Percentiles rank a stretch among this genome's conserved stretches.
phyloP scores from a whole-genome alignment of 106 monocot species.

The Allium sativum region DNA sequence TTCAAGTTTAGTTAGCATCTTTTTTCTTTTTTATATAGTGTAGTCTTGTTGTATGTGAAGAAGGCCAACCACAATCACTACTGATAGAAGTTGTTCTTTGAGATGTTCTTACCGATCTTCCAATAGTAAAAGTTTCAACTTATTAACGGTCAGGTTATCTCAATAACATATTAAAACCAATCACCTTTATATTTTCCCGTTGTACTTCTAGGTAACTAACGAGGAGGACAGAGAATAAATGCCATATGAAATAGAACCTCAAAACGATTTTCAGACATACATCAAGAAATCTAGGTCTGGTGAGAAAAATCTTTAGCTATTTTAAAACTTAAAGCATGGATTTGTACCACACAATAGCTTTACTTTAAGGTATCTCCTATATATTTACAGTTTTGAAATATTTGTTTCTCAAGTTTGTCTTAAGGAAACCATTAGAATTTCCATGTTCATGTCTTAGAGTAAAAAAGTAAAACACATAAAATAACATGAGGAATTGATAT shows the following conservation, averaged over 20 bases:
- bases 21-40: conserved; percentile 30
- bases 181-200: neutral
- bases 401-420: too few species aligned
- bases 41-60: conserved; percentile 74
- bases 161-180: neutral
- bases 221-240: conserved; percentile 17
- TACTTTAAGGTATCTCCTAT: neutral
- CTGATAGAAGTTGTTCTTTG: conserved; percentile 65
- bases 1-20: too few species aligned
- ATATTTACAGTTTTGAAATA: too few species aligned
- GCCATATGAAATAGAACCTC: conserved; percentile 16
- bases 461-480: too few species aligned
- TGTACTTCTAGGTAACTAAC: conserved; percentile 15
- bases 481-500: too few species aligned
- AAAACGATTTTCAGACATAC: conserved; percentile 24
- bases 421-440: too few species aligned
- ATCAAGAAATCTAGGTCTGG: conserved; percentile 11
- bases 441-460: too few species aligned
- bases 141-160: neutral
- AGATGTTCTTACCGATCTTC: conserved; percentile 88
- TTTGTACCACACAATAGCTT: neutral
- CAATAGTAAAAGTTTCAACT: conserved; percentile 29
- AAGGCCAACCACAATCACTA: conserved; percentile 34
- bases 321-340: too few species aligned
- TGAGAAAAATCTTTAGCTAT: conserved; percentile 1